Percentiles rank a stretch among this genome's conserved stretches.
Evolutionary conservation across 2,329 filamentous ascomycete genomes (phyloP).

Genomic region (Albophoma yamanashiensis): DNA sequence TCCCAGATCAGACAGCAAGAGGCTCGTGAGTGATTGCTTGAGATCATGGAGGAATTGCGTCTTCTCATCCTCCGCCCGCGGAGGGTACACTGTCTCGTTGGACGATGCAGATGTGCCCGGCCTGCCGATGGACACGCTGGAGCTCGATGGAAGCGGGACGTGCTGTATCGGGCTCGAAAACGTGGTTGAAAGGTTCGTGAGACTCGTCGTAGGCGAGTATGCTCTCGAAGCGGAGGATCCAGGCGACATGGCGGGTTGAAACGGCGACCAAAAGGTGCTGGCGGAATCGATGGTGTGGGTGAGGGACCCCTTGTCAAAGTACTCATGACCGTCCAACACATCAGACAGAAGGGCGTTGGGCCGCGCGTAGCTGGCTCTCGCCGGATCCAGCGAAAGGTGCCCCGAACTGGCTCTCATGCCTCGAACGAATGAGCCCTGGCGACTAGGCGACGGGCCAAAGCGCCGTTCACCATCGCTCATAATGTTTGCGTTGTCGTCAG

Average conservation of each 20-base stretch:
- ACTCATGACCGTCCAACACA: conserved; percentile 58
- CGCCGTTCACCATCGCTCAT: conserved; percentile 44
- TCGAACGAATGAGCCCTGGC: conserved; percentile 40
- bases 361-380: conserved; percentile 49
- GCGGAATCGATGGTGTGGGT: conserved; percentile 63
- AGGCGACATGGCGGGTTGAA: conserved; percentile 57
- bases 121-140: conserved; percentile 39
- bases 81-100: conserved; percentile 55
- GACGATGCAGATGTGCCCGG: conserved; percentile 58
- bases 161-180: conserved; percentile 33
- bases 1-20: conserved; percentile 82
- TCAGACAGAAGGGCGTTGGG: conserved; percentile 50
- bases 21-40: conserved; percentile 68
- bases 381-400: conserved; percentile 60
- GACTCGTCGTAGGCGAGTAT: conserved; percentile 52
- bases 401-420: conserved; percentile 55
- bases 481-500: conserved; percentile 41
- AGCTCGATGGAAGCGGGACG: conserved; percentile 30
- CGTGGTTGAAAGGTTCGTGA: conserved; percentile 44
- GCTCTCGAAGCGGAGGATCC: conserved; percentile 47
- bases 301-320: conserved; percentile 59
- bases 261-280: conserved; percentile 83
- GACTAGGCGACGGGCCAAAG: conserved; percentile 28
- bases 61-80: conserved; percentile 57
- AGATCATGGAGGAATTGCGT: conserved; percentile 67